Base-by-base conservation (phyloP, 2,329 filamentous ascomycete genomes). In the Colletotrichum gloeosporioides region DNA sequence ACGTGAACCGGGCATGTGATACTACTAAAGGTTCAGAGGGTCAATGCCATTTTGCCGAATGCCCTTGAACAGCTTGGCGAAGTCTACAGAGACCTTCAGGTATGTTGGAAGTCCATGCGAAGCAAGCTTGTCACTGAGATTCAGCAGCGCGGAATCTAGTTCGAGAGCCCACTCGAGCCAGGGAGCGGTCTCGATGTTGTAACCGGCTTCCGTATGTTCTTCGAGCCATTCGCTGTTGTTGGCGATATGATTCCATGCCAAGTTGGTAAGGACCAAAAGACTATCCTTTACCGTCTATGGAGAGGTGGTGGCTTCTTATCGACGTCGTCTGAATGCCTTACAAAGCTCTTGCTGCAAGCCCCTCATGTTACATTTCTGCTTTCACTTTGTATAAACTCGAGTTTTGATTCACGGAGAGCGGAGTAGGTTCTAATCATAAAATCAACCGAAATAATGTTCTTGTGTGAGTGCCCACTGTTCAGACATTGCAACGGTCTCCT, bases 221-320 rank as follows among this genome's bases (percentile, higher is more conserved):
- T 34, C 32, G 1, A 34, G 32, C 10, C 32, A 34, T 34, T 34
- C 32, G 32, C 32, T 53, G 1, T 53, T 53, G n/a, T 53, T 53
- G 1, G n/a, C n/a, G 0, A 53, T 53, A 53, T n/a, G 0, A 22
- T 53, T 53, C 44, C n/a, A 53, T 9, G n/a, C 2, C 1, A 53
- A 18, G n/a, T 53, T 53, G 0, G 6, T 2, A 9, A 53, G 44
- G 16, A 18, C 44, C 10, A 53, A 53, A 7, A 53, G 44, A 22
- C 44, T 53, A 18, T 53, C 44, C n/a, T 53, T 53, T 16, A n/a
- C 44, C 16, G 1, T 53, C 1, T n/a, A 49, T 49, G 1, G n/a
- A 49, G 44, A 49, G 44, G 44, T 49, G 1, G 44, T n/a, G n/a
- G 4, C 44, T 1, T 53, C n/a, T 53, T 53, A 53, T 53, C n/a